A percentile compares a stretch with the other conserved stretches of the same genome.
Conservation (phyloP, 2,329 filamentous ascomycete species). For the Blastomyces silverae region DNA sequence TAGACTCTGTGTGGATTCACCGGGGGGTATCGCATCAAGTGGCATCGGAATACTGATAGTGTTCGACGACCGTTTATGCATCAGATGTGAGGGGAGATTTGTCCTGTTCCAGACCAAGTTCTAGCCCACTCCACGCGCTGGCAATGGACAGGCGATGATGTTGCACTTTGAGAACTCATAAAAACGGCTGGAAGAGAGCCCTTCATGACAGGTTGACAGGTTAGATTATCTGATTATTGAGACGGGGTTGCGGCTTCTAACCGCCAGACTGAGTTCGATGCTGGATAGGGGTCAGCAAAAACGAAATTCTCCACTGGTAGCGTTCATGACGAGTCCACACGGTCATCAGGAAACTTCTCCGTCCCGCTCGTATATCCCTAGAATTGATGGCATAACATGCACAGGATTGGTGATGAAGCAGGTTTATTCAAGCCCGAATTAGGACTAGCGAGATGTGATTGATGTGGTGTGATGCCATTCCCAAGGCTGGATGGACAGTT, state of each 20-base stretch:
- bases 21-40: background rate
- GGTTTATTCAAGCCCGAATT: conserved; percentile 6
- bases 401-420: background rate
- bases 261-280: background rate
- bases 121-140: background rate
- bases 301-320: background rate
- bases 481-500: background rate
- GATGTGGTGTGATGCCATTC: background rate
- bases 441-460: background rate
- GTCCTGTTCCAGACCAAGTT: background rate
- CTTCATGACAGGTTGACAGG: background rate
- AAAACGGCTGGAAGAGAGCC: background rate
- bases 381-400: background rate
- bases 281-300: background rate
- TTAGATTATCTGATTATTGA: background rate
- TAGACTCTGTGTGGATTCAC: background rate
- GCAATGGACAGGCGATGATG: background rate
- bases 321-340: background rate
- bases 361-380: background rate
- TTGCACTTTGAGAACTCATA: background rate
- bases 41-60: background rate
- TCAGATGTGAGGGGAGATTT: background rate
- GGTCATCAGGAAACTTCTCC: no score
- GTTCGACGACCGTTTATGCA: background rate
- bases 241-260: background rate